Conservation (phyloP, 2,329 filamentous ascomycete species). For the Paracamarosporium sp. region DNA sequence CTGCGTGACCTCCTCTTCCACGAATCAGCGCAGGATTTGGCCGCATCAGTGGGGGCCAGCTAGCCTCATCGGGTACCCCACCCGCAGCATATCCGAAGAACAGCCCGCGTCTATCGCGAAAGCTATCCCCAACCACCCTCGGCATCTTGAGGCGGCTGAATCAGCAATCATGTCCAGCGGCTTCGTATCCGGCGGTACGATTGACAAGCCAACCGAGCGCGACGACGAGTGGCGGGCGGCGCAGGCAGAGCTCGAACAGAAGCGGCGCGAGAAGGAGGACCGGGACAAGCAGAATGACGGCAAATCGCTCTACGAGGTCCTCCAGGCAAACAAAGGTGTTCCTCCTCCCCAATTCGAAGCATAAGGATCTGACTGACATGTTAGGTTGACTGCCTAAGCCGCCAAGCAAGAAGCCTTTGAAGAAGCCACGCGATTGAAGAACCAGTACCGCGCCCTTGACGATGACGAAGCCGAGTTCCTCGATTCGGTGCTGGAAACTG, state of each 20-base stretch:
- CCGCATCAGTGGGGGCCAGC: background rate
- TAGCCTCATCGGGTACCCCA: conserved; percentile 1
- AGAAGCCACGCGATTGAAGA: conserved; percentile 71
- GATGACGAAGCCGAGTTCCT: conserved; percentile 82
- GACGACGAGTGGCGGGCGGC: conserved; percentile 70
- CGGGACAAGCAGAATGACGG: conserved; percentile 58
- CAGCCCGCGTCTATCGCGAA: background rate
- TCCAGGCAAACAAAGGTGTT: conserved; percentile 82
- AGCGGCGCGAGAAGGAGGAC: conserved; percentile 62
- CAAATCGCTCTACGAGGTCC: conserved; percentile 73
- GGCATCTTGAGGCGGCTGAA: background rate
- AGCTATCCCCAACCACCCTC: conserved; percentile 1
- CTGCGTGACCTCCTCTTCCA: background rate
- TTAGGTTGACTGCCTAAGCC: conserved; percentile 55
- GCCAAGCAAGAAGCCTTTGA: conserved; percentile 85
- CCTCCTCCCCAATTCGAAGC: background rate
- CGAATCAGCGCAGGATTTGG: conserved; percentile 1
- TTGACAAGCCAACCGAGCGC: conserved; percentile 50
- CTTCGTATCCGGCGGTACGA: conserved; percentile 60
- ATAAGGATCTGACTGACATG: conserved; percentile 31
- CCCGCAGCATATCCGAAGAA: background rate
- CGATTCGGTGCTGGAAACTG: conserved; percentile 64
- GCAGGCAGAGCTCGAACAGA: conserved; percentile 68
- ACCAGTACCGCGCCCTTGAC: conserved; percentile 79
- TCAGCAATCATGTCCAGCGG: conserved; percentile 51